Conservation (phyloP, 2,329 filamentous ascomycete genomes). For the Scorias spongiosa region DNA sequence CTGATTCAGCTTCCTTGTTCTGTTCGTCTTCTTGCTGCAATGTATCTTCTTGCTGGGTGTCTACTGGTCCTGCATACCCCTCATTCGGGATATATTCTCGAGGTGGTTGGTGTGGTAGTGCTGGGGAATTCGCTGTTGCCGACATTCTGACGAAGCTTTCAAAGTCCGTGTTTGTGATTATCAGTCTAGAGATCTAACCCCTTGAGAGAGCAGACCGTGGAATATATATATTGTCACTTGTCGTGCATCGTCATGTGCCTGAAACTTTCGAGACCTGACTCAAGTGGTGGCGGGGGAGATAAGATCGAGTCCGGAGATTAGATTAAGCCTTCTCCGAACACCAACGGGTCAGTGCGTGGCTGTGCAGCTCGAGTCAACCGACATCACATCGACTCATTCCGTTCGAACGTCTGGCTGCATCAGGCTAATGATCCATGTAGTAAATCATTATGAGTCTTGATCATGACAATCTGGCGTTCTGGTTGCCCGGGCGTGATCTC, state of each 20-base stretch:
- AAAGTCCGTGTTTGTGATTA: too few species aligned
- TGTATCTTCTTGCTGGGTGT: constrained; percentile 1
- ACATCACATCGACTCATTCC: too few species aligned
- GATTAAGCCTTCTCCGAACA: background rate
- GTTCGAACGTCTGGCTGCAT: too few species aligned
- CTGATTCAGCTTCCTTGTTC: constrained; percentile 15
- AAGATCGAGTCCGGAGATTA: background rate
- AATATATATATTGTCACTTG: too few species aligned
- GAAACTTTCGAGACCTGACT: background rate
- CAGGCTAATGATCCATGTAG: background rate
- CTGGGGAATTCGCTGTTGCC: background rate
- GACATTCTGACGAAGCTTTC: background rate
- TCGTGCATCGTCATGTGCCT: background rate
- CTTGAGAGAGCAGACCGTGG: too few species aligned
- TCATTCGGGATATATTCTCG: constrained; percentile 3
- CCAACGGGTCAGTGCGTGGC: too few species aligned
- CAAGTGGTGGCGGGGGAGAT: background rate
- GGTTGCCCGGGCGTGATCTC: background rate
- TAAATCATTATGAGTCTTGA: background rate
- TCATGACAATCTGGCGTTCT: background rate
- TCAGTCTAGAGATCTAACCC: too few species aligned
- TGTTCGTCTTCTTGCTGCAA: constrained; percentile 8
- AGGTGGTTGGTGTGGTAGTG: constrained; percentile 5
- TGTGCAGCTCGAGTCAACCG: too few species aligned
- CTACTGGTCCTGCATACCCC: constrained; percentile 6